Conservation (phyloP, 257 asterid species). For the Echium plantagineum region DNA sequence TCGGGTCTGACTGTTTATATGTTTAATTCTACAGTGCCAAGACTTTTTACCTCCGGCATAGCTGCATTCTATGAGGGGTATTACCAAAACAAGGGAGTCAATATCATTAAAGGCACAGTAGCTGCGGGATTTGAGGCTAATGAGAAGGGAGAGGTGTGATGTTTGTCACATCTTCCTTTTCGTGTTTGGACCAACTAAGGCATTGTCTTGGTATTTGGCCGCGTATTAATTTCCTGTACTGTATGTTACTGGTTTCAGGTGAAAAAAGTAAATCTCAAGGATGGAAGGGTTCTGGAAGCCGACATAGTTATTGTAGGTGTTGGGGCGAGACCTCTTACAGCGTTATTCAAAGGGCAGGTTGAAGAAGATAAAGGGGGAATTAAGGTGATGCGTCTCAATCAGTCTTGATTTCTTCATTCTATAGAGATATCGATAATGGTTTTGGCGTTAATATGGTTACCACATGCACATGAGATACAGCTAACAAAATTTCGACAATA, state of each 20-base stretch:
- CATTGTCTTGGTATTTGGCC: neutral
- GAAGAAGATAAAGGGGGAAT: constrained; percentile 90
- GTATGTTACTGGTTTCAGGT: constrained; percentile 39
- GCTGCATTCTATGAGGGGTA: constrained; percentile 90
- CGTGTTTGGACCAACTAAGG: neutral
- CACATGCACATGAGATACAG: neutral
- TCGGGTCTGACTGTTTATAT: constrained; percentile 2
- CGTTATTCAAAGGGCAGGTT: constrained; percentile 76
- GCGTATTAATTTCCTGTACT: constrained; percentile 4
- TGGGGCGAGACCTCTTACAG: constrained; percentile 69
- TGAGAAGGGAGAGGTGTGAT: constrained; percentile 59
- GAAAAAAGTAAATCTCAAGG: constrained; percentile 74
- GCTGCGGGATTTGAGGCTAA: constrained; percentile 81
- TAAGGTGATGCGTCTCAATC: constrained; percentile 45
- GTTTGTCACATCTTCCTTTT: constrained; percentile 1
- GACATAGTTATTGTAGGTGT: constrained; percentile 96
- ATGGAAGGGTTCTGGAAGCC: constrained; percentile 87
- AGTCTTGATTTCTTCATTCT: neutral
- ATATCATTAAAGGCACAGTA: constrained; percentile 87
- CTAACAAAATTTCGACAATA: neutral
- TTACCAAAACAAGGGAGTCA: constrained; percentile 70
- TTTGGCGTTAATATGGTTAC: neutral
- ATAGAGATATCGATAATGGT: neutral
- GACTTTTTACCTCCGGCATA: constrained; percentile 76
- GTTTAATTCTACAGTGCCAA: constrained; percentile 57